These are phyloP conservation scores for Tetrapisispora arboricola DNA, from an alignment of 805 yeast genomes.

Conservation along the genomic window DNA sequence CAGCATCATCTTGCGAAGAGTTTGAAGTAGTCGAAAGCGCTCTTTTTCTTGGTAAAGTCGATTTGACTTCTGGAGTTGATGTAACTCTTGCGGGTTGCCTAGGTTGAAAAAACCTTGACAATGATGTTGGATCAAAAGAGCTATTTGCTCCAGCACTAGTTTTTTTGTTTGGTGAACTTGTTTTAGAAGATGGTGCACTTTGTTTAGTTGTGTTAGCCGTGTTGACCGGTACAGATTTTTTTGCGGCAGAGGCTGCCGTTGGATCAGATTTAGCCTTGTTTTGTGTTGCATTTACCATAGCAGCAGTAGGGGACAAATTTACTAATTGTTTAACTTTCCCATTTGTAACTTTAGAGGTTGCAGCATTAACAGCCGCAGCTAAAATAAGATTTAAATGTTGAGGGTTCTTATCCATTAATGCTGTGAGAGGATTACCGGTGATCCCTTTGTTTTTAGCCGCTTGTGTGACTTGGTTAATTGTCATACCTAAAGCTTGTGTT, in stretches of 20 bases:
- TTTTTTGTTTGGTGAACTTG: conserved; percentile 13
- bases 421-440: conserved; percentile 66
- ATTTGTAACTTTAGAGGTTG: conserved; percentile 51
- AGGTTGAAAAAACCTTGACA: conserved; percentile 30
- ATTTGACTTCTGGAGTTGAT: conserved; percentile 8
- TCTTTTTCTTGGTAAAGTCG: conserved; percentile 15
- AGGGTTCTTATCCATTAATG: conserved; percentile 71
- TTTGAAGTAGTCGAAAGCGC: conserved; percentile 6
- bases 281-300: neutral
- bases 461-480: conserved; percentile 80
- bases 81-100: conserved; percentile 15
- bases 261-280: conserved; percentile 1
- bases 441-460: conserved; percentile 81
- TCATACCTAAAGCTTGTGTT: conserved; percentile 87
- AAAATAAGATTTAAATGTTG: conserved; percentile 68
- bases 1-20: conserved; percentile 7
- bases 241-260: neutral
- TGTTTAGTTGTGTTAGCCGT: neutral
- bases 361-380: conserved; percentile 72
- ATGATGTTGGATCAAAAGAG: conserved; percentile 28
- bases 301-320: conserved; percentile 14
- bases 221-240: neutral
- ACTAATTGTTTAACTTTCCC: conserved; percentile 40
- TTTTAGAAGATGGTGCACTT: conserved; percentile 1
- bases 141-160: conserved; percentile 3